Base-by-base conservation (phyloP, 2,329 filamentous ascomycete species). In the Ophidiomyces ophidiicola region DNA sequence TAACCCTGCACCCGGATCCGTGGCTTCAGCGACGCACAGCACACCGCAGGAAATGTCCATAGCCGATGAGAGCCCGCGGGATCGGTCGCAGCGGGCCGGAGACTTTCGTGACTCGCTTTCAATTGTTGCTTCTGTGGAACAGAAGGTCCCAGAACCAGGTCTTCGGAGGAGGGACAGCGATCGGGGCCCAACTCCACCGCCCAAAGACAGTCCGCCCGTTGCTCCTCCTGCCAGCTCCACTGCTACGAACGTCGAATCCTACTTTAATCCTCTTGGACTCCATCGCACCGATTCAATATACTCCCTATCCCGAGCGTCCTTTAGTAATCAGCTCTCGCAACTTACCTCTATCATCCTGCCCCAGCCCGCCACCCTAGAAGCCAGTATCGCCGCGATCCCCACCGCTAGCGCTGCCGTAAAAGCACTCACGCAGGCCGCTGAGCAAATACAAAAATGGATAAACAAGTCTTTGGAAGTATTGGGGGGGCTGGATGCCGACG, bases 381-480 rank as follows among this genome's bases (percentile, higher is more conserved):
- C 78, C 46, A 84, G 80, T 53, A 86, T 98, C 34, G 76, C 79
- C 6, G 79, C 83, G 11, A 90, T 96, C 33, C 77, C 85, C 6
- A 90, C 82, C 0, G 85, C 87, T 2, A 78, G 82, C 43, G 74
- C 79, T n/a, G 90, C 88, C 18, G 77, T 85, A 6, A 81, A 76
- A 44, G 85, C 86, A 0, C 70, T 96, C 39, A 80, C 84, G 48
- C 82, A 83, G 49, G 85, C 88, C 7, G 85, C 87, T 3, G 84
- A 92, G 45, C 87, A 96, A 60, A 96, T 98, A 48, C 74, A 81
- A 46, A 80, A 81, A 53, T 98, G 90, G 90, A 94, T 94, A 54
- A 74, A 74, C 47, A 94, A 94, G 59, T 88, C 88, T 0, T 80
- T 80, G 0, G 85, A 93, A 52, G 87, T 96, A 21, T 77, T 98